Percentiles rank a stretch among this genome's conserved stretches.
These are phyloP conservation scores for Mucor saturninus DNA, from an alignment of 371 early-diverging fungal species.

Conservation along the genomic window DNA sequence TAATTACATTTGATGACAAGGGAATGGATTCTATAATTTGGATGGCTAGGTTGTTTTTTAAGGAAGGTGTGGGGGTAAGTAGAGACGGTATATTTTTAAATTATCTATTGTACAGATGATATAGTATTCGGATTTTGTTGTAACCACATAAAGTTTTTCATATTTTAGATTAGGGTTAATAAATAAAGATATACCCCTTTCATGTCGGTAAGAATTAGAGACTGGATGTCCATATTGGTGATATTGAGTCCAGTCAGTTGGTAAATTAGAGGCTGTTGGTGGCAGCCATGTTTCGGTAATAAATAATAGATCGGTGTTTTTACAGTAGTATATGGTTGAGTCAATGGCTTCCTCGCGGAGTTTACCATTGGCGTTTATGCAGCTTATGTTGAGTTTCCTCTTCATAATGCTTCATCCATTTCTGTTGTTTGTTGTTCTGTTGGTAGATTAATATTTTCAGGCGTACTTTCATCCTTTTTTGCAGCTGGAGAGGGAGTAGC, in stretches of 20 bases:
- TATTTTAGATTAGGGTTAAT: slow-evolving; percentile 1
- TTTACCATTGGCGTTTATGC: slow-evolving; percentile 14
- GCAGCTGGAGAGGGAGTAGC: too few relatives aligned
- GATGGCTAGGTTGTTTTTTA: too few relatives aligned
- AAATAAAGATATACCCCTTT: slow-evolving; percentile 11
- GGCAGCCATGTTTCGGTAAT: slow-evolving; percentile 32
- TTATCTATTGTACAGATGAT: too few relatives aligned
- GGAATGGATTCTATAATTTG: too few relatives aligned
- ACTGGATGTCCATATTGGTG: slow-evolving; percentile 19
- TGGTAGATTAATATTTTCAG: too few relatives aligned
- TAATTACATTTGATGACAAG: not conserved
- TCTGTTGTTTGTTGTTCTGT: not conserved
- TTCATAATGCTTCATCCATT: not conserved
- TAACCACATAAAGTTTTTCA: slow-evolving; percentile 1
- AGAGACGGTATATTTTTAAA: too few relatives aligned
- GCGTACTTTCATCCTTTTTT: too few relatives aligned
- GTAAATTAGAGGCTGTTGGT: not conserved
- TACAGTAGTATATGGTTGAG: slow-evolving; percentile 1
- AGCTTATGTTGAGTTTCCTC: slow-evolving; percentile 5
- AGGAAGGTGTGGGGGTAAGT: too few relatives aligned
- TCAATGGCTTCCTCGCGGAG: slow-evolving; percentile 11
- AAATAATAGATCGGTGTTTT: slow-evolving; percentile 15
- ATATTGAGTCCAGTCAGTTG: slow-evolving; percentile 21
- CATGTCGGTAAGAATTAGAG: not conserved
- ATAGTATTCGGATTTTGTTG: slow-evolving; percentile 1